These are phyloP conservation scores for Sanghuangporus baumii DNA, from an alignment of 1,284 basidiomycete species.

Conservation along the genomic window DNA sequence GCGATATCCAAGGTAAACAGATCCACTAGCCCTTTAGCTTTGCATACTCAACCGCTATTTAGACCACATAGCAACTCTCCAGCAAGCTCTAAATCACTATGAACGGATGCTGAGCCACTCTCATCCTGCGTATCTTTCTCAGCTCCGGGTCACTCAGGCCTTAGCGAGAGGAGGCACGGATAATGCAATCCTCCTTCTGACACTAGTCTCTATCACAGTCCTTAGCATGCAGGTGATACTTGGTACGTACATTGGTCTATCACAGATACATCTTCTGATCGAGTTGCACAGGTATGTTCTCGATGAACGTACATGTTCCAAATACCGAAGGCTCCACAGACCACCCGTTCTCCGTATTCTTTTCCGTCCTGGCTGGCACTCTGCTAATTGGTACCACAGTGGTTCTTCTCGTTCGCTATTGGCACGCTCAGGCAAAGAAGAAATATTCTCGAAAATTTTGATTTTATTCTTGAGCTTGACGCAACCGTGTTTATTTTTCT, in stretches of 20 bases:
- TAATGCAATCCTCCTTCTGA: constrained; percentile 62
- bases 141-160: constrained; percentile 63
- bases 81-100: constrained; percentile 83
- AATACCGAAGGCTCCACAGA: constrained; percentile 24
- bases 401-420: constrained; percentile 41
- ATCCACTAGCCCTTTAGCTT: background rate
- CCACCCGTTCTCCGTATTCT: constrained; percentile 38
- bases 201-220: constrained; percentile 62
- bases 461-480: background rate
- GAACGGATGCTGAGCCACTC: constrained; percentile 86
- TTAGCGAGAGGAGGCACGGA: constrained; percentile 61
- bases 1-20: constrained; percentile 79
- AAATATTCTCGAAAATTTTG: constrained; percentile 18
- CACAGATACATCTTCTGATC: constrained; percentile 8
- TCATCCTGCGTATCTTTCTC: constrained; percentile 80
- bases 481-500: background rate
- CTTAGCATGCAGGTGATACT: constrained; percentile 64
- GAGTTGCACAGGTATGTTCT: constrained; percentile 51
- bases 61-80: constrained; percentile 91
- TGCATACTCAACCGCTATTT: constrained; percentile 7
- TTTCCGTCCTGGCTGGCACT: constrained; percentile 39
- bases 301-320: constrained; percentile 52
- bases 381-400: constrained; percentile 37
- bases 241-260: constrained; percentile 39
- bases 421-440: constrained; percentile 53